A percentile compares a stretch with the other conserved stretches of the same genome.
These are phyloP conservation scores for Cenococcum geophilum DNA, from an alignment of 495 filamentous ascomycete genomes.

Conservation along the genomic window DNA sequence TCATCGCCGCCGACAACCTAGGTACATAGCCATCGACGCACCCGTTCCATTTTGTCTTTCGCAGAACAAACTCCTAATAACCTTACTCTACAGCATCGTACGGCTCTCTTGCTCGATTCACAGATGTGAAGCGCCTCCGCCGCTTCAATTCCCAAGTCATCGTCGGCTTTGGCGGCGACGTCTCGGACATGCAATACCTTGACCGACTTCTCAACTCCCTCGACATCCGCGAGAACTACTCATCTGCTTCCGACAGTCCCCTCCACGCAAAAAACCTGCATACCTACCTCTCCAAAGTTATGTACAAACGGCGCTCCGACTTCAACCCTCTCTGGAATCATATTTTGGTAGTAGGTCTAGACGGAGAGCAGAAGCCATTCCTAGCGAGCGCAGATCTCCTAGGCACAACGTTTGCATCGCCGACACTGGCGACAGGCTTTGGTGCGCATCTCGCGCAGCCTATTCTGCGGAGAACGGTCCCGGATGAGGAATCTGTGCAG, in stretches of 20 bases:
- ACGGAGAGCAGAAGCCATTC: slow-evolving; percentile 74
- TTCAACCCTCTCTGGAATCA: slow-evolving; percentile 98
- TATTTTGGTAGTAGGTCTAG: slow-evolving; percentile 82
- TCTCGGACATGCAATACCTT: slow-evolving; percentile 97
- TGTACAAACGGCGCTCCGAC: slow-evolving; percentile 88
- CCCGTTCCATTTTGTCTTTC: background rate
- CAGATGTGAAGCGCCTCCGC: slow-evolving; percentile 83
- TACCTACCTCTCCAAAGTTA: slow-evolving; percentile 87
- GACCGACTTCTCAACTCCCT: slow-evolving; percentile 82
- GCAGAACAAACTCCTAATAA: background rate
- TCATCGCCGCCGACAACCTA: slow-evolving; percentile 93
- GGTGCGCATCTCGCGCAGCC: slow-evolving; percentile 90
- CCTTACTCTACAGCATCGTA: slow-evolving; percentile 68
- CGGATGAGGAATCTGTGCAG: slow-evolving; percentile 69
- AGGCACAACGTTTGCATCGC: slow-evolving; percentile 81
- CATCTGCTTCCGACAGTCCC: slow-evolving; percentile 42
- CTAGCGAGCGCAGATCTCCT: slow-evolving; percentile 84
- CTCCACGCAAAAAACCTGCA: slow-evolving; percentile 91
- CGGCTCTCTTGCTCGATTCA: slow-evolving; percentile 93
- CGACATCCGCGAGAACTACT: slow-evolving; percentile 82
- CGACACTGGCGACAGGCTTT: slow-evolving; percentile 87
- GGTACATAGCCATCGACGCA: slow-evolving; percentile 48
- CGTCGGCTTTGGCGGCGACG: slow-evolving; percentile 86
- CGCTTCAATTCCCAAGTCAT: slow-evolving; percentile 70
- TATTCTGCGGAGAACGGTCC: slow-evolving; percentile 72